Base-by-base conservation (phyloP, 2,329 filamentous ascomycete species). In the Trichoderma pleuroti region DNA sequence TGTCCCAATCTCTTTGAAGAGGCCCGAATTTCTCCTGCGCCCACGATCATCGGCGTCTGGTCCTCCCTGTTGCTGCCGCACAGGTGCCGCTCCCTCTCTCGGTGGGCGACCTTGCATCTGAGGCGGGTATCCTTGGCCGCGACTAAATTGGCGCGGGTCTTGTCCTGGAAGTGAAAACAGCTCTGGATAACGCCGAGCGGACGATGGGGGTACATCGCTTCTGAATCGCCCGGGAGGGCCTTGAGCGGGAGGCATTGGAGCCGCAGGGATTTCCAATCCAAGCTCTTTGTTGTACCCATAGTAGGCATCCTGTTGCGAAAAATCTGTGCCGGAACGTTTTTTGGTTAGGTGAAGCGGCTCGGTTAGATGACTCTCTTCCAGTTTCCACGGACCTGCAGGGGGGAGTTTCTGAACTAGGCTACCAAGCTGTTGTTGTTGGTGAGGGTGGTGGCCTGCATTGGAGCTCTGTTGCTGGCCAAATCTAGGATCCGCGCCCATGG, bases 241-340 rank as follows among this genome's bases (percentile, higher is more conserved):
- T 62, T 73, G 70, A 72, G 65, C 68, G 3, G 73, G 72, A 28
- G 67, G 70, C 5, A 71, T 32, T 14, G 75, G 72, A 11, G 56
- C 21, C 5, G 73, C 66, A 28, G 74, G 74, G 10, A 66, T 65
- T 16, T 74, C 28, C 26, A 80, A 73, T 1, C 83, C 86, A 0
- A 82, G 87, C 75, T 88, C 86, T 74, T 88, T 88, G 66, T 87
- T 85, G 54, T 83, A 84, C 10, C 81, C 83, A 67, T 80, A 82
- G 54, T 76, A 78, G 1, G 76, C 60, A 1, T 75, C 68, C 60
- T 79, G 78, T 56, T 79, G 81, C 3, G 77, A 76, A 60, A 72
- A 72, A 21, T 74, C 75, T 2, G 78, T 78, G 21, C 76, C 78
- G 26, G 80, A 75, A 24, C 80, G 78, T 62, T 80, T 80, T 65